phyloP scores from a whole-genome alignment of 2,329 filamentous ascomycete genomes.

The Endoconidiophora laricicola region DNA sequence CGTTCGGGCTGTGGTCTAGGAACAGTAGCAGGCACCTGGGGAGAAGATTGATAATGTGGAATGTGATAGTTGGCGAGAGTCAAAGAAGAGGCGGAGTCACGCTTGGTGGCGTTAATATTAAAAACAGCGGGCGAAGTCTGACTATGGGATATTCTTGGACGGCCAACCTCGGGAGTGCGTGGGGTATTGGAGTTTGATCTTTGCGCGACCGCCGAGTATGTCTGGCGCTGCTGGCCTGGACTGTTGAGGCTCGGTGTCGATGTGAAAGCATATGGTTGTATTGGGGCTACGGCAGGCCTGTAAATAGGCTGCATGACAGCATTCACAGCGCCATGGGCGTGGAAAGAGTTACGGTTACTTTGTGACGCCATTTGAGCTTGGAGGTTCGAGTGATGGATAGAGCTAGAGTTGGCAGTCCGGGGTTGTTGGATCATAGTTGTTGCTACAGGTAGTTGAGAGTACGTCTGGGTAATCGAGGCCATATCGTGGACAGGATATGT shows the following conservation, averaged over 20 bases:
- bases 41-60: conserved; percentile 22
- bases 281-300: conserved; percentile 27
- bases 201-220: conserved; percentile 26
- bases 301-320: conserved; percentile 8
- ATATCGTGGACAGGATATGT: conserved; percentile 29
- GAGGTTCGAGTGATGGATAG: conserved; percentile 30
- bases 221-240: conserved; percentile 35
- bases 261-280: conserved; percentile 64
- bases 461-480: conserved; percentile 73
- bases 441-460: conserved; percentile 59
- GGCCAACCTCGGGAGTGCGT: conserved; percentile 19
- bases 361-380: conserved; percentile 34
- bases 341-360: conserved; percentile 32
- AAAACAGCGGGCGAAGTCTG: conserved; percentile 4
- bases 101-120: conserved; percentile 3
- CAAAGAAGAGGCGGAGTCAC: conserved; percentile 13
- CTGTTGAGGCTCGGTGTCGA: conserved; percentile 49
- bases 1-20: conserved; percentile 62
- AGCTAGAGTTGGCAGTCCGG: conserved; percentile 42
- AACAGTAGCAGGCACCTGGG: conserved; percentile 25
- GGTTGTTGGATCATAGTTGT: conserved; percentile 62
- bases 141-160: neutral
- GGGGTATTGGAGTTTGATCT: neutral
- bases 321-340: conserved; percentile 28
- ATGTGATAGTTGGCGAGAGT: conserved; percentile 17